Conservation (phyloP, 306 rosid species). For the Cotoneaster glaucophyllus region DNA sequence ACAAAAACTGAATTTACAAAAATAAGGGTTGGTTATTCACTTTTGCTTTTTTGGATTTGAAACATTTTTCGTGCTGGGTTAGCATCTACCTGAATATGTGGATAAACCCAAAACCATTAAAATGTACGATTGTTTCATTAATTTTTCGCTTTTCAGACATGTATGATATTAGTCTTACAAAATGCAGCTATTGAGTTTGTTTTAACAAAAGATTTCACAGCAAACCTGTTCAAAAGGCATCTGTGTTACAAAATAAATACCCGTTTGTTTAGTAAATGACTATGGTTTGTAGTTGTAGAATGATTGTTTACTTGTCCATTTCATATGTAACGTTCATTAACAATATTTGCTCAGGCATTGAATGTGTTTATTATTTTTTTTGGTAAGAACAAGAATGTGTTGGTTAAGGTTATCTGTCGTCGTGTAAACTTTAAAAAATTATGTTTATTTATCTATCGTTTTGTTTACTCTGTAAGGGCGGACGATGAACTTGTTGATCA, state of each 20-base stretch:
- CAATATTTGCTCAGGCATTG: neutral
- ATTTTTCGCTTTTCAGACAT: neutral
- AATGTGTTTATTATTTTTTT: too few relatives aligned
- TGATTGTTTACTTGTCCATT: neutral
- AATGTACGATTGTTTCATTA: neutral
- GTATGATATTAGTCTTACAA: neutral
- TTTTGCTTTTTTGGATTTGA: neutral
- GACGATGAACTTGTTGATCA: slow-evolving; percentile 17
- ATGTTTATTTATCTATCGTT: neutral
- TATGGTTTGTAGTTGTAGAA: neutral
- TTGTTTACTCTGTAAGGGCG: neutral
- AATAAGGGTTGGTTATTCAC: neutral
- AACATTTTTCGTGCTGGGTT: neutral
- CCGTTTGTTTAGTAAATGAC: too few relatives aligned
- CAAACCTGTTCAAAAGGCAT: neutral
- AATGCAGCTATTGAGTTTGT: neutral
- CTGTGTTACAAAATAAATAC: neutral
- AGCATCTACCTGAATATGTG: neutral
- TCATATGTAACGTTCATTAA: neutral
- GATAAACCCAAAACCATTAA: neutral
- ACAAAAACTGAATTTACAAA: neutral
- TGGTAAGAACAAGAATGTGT: too few relatives aligned
- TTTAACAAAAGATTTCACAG: neutral
- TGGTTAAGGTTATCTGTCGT: neutral
- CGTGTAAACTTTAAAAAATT: neutral